phyloP scores from a whole-genome alignment of 805 yeast species.

The Metschnikowia kunwiensis region DNA sequence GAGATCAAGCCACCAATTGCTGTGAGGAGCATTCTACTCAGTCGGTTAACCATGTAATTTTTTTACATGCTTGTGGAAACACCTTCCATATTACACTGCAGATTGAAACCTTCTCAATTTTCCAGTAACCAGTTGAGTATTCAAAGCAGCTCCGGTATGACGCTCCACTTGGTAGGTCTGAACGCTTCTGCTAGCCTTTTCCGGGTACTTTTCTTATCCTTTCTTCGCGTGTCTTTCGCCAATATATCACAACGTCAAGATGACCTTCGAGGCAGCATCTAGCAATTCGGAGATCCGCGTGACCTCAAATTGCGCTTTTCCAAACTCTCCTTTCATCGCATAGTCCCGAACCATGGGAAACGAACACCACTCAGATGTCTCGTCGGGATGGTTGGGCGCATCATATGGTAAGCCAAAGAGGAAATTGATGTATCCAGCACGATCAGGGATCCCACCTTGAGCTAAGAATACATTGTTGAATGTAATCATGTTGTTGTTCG shows the following conservation, averaged over 20 bases:
- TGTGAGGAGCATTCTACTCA: too few species aligned
- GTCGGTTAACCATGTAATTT: too few species aligned
- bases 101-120: too few species aligned
- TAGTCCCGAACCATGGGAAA: conserved; percentile 80
- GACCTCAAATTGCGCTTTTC: conserved; percentile 53
- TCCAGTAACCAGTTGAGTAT: too few species aligned
- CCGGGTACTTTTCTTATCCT: too few species aligned
- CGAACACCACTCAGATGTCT: conserved; percentile 52
- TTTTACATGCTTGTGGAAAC: too few species aligned
- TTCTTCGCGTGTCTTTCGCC: neutral
- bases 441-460: conserved; percentile 40
- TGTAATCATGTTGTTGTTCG: conserved; percentile 66
- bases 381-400: conserved; percentile 42
- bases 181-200: too few species aligned
- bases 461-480: conserved; percentile 54
- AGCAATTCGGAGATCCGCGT: conserved; percentile 7
- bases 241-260: neutral
- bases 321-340: conserved; percentile 47
- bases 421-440: conserved; percentile 66
- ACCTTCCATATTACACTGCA: too few species aligned
- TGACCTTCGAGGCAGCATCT: conserved; percentile 2
- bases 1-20: too few species aligned
- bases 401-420: conserved; percentile 66
- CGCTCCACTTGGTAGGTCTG: too few species aligned
- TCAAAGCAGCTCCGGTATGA: too few species aligned